These are phyloP conservation scores for Acanthamoeba triangularis DNA, from an alignment of 208 protist genomes.

Conservation along the genomic window DNA sequence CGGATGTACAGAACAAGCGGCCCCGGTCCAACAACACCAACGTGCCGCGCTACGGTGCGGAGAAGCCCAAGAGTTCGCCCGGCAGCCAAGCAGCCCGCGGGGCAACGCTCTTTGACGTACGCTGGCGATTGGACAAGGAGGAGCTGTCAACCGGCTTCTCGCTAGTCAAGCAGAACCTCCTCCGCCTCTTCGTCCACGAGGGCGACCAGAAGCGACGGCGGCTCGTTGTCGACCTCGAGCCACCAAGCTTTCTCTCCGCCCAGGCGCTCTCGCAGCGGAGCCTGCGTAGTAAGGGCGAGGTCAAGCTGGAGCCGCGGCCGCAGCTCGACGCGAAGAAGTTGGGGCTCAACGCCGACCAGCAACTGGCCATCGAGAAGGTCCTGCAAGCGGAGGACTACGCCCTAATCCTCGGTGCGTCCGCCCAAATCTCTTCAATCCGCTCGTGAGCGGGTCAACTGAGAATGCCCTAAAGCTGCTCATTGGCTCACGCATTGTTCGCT, in stretches of 20 bases:
- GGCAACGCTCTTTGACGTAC: constrained; percentile 36
- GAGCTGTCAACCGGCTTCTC: constrained; percentile 55
- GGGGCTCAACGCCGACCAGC: constrained; percentile 85
- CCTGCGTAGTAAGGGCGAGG: background rate
- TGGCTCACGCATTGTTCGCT: background rate
- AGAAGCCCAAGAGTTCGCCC: background rate
- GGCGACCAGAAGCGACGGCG: constrained; percentile 54
- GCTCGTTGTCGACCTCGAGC: constrained; percentile 76
- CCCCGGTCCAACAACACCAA: background rate
- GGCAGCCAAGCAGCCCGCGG: background rate
- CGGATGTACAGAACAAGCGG: constrained; percentile 29
- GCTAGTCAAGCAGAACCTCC: constrained; percentile 75
- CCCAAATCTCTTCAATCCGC: background rate
- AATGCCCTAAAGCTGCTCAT: background rate
- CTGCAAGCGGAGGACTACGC: constrained; percentile 87
- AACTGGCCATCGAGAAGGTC: constrained; percentile 80
- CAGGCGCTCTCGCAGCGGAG: background rate
- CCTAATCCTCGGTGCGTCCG: constrained; percentile 80
- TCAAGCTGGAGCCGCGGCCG: background rate
- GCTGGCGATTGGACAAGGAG: constrained; percentile 77
- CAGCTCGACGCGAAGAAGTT: background rate
- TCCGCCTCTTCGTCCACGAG: constrained; percentile 25
- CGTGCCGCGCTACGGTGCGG: background rate
- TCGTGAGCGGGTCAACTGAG: too few species aligned
- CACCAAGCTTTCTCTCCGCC: background rate